These are phyloP conservation scores for Picochlorum sp. DNA, from an alignment of 139 green algal genomes.

Conservation along the genomic window DNA sequence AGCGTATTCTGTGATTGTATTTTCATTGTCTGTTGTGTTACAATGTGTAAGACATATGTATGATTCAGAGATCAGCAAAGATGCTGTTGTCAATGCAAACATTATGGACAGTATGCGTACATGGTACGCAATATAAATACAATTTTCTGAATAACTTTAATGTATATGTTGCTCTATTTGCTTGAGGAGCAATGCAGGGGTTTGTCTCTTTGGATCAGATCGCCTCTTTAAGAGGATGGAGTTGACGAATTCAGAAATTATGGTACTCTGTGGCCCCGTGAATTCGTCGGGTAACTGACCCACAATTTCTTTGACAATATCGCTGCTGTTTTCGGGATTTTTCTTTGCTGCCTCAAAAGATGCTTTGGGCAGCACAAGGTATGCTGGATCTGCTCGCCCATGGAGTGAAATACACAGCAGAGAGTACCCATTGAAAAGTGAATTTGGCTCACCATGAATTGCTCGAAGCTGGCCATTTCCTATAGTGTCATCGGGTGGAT, in stretches of 20 bases:
- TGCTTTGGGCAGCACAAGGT: too few species aligned
- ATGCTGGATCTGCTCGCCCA: too few species aligned
- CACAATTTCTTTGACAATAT: too few species aligned
- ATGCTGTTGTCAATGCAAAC: too few species aligned
- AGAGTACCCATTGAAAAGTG: not conserved
- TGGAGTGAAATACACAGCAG: not conserved
- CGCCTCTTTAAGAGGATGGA: too few species aligned
- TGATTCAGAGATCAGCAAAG: not conserved
- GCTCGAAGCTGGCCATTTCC: not conserved
- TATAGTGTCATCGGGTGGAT: not conserved
- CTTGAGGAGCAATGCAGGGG: not conserved
- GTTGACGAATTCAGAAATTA: too few species aligned
- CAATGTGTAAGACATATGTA: not conserved
- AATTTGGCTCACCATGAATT: not conserved
- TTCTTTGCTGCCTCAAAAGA: too few species aligned
- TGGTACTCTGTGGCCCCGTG: too few species aligned
- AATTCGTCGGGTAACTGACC: too few species aligned
- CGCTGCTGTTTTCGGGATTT: too few species aligned
- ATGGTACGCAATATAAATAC: too few species aligned
- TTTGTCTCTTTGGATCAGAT: not conserved
- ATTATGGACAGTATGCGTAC: too few species aligned
- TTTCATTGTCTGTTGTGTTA: not conserved
- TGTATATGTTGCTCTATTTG: not conserved
- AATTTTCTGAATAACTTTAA: not conserved
- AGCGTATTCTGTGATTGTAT: constrained; percentile 61